phyloP scores from a whole-genome alignment of 2,329 filamentous ascomycete species.

The Arthrocladium fulminans region DNA sequence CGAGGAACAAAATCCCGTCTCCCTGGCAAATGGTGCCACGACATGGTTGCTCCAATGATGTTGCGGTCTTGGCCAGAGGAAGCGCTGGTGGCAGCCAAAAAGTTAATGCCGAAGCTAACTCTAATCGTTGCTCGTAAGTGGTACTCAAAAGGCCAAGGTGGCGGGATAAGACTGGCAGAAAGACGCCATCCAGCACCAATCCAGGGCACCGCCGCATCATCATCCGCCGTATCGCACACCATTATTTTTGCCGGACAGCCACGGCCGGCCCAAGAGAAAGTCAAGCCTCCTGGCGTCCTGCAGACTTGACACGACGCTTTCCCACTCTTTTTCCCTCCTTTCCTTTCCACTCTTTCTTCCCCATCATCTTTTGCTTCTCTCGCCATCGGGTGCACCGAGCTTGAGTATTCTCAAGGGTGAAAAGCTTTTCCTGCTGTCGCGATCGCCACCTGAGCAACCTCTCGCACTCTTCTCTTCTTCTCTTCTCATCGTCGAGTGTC shows the following conservation, averaged over 20 bases:
- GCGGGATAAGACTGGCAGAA: background rate
- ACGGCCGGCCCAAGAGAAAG: no score
- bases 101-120: no score
- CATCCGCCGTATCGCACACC: background rate
- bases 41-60: background rate
- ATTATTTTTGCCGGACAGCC: background rate
- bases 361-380: background rate
- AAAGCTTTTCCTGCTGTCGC: conserved; percentile 4
- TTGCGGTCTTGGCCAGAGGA: background rate
- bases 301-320: background rate
- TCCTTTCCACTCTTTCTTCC: background rate
- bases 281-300: background rate
- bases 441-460: background rate
- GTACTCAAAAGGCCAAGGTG: no score
- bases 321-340: conserved; percentile 5
- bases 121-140: no score
- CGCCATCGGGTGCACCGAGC: background rate
- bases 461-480: background rate
- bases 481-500: background rate
- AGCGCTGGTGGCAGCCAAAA: background rate
- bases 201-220: background rate
- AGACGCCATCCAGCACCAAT: background rate
- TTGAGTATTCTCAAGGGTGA: background rate
- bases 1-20: background rate
- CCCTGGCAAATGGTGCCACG: background rate